Percentiles rank a stretch among this genome's conserved stretches.
Evolutionary conservation across 441 rosid species (phyloP).

Genomic region (Hypseocharis bilobata): DNA sequence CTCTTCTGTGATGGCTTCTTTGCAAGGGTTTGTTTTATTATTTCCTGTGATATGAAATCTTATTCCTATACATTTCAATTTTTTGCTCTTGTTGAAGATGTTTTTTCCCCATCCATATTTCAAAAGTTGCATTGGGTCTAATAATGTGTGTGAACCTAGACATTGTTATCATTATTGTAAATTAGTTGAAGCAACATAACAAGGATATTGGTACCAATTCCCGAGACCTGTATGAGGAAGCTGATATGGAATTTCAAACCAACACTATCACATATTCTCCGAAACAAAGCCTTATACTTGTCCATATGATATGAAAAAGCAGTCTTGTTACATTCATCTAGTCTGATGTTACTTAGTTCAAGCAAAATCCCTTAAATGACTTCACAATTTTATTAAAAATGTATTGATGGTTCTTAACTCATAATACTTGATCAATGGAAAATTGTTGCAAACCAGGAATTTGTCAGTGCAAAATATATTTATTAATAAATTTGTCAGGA

Average conservation of each 20-base stretch:
- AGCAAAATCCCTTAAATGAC: neutral
- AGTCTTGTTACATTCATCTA: neutral
- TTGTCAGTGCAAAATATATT: neutral
- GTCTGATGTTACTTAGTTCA: neutral
- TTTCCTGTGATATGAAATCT: neutral
- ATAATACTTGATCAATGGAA: neutral
- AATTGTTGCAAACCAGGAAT: neutral
- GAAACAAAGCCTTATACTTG: neutral
- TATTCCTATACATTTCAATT: neutral
- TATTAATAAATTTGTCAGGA: neutral
- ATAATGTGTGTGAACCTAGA: neutral
- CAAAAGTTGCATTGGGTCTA: too few species aligned
- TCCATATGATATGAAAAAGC: neutral
- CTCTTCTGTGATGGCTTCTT: conserved; percentile 59
- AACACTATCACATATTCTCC: neutral
- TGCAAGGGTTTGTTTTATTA: conserved; percentile 47
- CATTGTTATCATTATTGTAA: neutral
- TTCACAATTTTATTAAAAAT: neutral
- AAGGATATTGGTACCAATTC: neutral
- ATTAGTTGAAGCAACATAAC: neutral
- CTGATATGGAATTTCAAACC: neutral
- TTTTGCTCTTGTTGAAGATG: neutral
- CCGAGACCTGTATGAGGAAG: too few species aligned
- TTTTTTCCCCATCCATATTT: too few species aligned
- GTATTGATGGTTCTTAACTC: neutral